These are phyloP conservation scores for Trypethelium eluteriae DNA, from an alignment of 495 filamentous ascomycete genomes.

Conservation along the genomic window DNA sequence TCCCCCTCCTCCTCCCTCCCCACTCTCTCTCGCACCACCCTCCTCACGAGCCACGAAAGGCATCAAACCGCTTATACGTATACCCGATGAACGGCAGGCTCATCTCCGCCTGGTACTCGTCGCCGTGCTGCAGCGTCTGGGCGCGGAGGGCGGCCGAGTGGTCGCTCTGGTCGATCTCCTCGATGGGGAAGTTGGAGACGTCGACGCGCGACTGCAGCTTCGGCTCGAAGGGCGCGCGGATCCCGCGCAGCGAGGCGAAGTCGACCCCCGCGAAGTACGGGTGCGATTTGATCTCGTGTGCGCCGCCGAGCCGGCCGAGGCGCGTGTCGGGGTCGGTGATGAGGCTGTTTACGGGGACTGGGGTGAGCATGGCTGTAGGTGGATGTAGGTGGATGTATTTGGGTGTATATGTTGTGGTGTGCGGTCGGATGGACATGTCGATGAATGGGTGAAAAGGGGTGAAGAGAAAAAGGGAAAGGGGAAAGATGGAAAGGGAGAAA, in stretches of 20 bases:
- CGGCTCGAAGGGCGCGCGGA: constrained; percentile 92
- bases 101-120: constrained; percentile 71
- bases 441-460: too few relatives aligned
- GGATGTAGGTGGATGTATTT: too few relatives aligned
- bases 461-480: neutral
- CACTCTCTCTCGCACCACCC: constrained; percentile 11
- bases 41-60: constrained; percentile 44
- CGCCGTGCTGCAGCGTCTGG: constrained; percentile 52
- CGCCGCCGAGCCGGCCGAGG: constrained; percentile 70
- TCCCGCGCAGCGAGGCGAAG: constrained; percentile 82
- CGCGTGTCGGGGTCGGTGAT: constrained; percentile 88
- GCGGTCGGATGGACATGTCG: too few relatives aligned
- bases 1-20: neutral
- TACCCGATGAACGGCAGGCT: constrained; percentile 95
- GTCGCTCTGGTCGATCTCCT: constrained; percentile 92
- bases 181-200: constrained; percentile 97
- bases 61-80: constrained; percentile 97
- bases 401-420: too few relatives aligned
- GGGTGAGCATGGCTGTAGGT: neutral
- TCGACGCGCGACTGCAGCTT: constrained; percentile 85
- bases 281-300: constrained; percentile 85
- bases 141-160: constrained; percentile 61
- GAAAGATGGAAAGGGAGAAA: neutral
- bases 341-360: constrained; percentile 51
- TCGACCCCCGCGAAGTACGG: constrained; percentile 94